phyloP scores from a whole-genome alignment of 768 basidiomycete genomes.

The Hygrocybe coccinea region DNA sequence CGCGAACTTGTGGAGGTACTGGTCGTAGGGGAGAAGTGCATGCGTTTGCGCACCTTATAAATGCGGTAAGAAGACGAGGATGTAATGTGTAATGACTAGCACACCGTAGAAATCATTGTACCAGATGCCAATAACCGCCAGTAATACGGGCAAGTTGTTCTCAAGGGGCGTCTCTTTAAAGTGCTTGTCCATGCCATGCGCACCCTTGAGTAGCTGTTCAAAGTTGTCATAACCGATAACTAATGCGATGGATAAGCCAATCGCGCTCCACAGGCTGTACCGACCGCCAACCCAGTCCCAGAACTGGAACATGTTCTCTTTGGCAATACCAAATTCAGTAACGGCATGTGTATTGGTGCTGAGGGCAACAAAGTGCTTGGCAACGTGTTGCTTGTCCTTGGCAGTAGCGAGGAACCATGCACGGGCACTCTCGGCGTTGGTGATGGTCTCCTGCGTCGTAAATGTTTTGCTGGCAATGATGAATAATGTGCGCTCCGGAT shows the following conservation, averaged over 20 bases:
- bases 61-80: background rate
- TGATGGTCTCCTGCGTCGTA: conserved; percentile 99
- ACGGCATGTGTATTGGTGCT: conserved; percentile 95
- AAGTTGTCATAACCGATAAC: conserved; percentile 95
- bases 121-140: conserved; percentile 92
- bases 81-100: conserved; percentile 5
- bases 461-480: conserved; percentile 94
- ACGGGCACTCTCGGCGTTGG: conserved; percentile 90
- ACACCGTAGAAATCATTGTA: conserved; percentile 96
- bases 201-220: conserved; percentile 81
- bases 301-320: conserved; percentile 98
- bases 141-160: conserved; percentile 84
- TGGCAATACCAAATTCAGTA: conserved; percentile 85
- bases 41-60: conserved; percentile 82
- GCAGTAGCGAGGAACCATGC: conserved; percentile 89
- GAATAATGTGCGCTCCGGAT: conserved; percentile 92
- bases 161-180: conserved; percentile 87
- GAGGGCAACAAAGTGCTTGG: conserved; percentile 98
- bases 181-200: conserved; percentile 97
- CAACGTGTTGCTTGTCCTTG: conserved; percentile 84
- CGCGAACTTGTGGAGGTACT: conserved; percentile 98
- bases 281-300: conserved; percentile 99
- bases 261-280: conserved; percentile 98
- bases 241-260: conserved; percentile 90
- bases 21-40: conserved; percentile 93